Base-by-base conservation (phyloP, 441 rosid genomes). In the Pelargonium cotyledonis region DNA sequence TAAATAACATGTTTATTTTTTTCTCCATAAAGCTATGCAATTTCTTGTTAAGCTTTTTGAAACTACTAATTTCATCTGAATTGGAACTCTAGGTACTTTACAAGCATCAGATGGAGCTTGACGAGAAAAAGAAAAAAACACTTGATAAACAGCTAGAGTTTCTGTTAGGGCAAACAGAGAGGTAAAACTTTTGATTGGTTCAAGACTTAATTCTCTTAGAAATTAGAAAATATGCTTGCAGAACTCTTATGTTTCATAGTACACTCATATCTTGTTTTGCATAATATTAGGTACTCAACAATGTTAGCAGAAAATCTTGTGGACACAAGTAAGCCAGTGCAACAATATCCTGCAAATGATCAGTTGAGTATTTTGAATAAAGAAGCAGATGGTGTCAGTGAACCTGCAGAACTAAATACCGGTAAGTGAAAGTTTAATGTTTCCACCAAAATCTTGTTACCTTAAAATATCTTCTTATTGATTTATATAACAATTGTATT, bases 101-200 rank as follows among this genome's bases (percentile, higher is more conserved):
- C 85, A 95, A 92, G 88, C 96, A 92, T 82, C 99, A 95, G 82
- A 76, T 82, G 88, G 96, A 86, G 80, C 89, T 90, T 69, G 94
- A 92, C 72, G 99, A 86, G 84, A 95, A 88, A 80, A 91, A 93
- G 92, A 95, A 95, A 80, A 95, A 89, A 83, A 88, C 95, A 26
- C 92, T 92, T 80, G 98, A 95, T 77, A 95, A 90, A 82, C 99
- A 95, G 73, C 98, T 95, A 53, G 89, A 95, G 76, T 95, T 92
- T 83, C 91, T 95, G 72, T 80, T 95, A 68, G 99, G 99, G 76
- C 99, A 95, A 85, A 95, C 99, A 43, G 99, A 95, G 82, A 95
- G 99, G 99, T 92, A 64, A 15, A 71, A 69, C 57, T 61, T 16
- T 55, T 47, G 41, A 19, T 40, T 55, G 18, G 19, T 1, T 69